phyloP scores from a whole-genome alignment of 495 filamentous ascomycete genomes.

The Massariosphaeria phaeospora region DNA sequence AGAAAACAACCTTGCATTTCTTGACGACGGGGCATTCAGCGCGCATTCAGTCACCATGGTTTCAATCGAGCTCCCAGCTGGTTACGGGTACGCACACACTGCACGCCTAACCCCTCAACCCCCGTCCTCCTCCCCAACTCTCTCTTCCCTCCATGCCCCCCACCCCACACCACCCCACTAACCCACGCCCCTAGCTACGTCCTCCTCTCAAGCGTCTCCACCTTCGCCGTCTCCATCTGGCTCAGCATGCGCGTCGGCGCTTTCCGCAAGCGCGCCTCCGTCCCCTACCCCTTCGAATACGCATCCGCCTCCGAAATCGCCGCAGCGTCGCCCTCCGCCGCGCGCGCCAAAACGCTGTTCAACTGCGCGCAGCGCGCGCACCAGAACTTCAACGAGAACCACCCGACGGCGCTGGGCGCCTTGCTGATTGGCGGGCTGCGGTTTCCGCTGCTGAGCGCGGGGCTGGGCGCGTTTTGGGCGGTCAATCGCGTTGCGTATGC shows the following conservation, averaged over 20 bases:
- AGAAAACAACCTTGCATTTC: too few species aligned
- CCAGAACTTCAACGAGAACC: constrained; percentile 44
- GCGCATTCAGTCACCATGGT: constrained; percentile 14
- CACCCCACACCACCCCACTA: constrained; percentile 1
- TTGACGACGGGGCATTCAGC: too few species aligned
- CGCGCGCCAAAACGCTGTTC: constrained; percentile 40
- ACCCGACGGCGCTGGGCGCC: constrained; percentile 23
- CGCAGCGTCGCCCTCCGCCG: constrained; percentile 23
- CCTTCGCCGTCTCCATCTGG: constrained; percentile 38
- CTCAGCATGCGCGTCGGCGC: constrained; percentile 34
- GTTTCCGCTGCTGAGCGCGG: constrained; percentile 33
- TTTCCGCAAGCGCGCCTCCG: constrained; percentile 40
- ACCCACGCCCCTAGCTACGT: constrained; percentile 35
- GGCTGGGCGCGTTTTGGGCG: constrained; percentile 35
- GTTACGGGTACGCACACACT: constrained; percentile 40
- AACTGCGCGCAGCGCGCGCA: constrained; percentile 46
- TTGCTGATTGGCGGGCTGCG: constrained; percentile 40
- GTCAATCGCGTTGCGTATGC: constrained; percentile 39
- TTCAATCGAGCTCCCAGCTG: constrained; percentile 34
- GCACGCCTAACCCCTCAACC: not conserved
- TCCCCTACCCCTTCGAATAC: constrained; percentile 40
- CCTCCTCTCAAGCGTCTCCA: constrained; percentile 35
- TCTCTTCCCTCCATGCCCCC: not conserved
- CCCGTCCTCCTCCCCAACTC: not conserved
- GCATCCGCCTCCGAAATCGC: constrained; percentile 35